A percentile compares a stretch with the other conserved stretches of the same genome.
These are phyloP conservation scores for Pleurotus giganteus DNA, from an alignment of 768 basidiomycete genomes.

Conservation along the genomic window DNA sequence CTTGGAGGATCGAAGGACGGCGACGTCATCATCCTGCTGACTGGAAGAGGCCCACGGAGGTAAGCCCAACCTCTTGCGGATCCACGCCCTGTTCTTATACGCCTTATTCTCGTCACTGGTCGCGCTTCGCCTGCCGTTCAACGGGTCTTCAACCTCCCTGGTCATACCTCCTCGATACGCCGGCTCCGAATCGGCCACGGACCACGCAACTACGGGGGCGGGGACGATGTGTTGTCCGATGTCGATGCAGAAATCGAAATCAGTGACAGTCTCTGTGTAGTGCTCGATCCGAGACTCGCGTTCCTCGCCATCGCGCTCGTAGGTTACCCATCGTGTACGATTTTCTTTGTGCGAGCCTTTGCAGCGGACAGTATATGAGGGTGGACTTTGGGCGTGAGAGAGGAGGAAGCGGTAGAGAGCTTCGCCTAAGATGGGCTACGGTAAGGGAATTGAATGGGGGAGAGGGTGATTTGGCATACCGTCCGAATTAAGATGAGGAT, in stretches of 20 bases:
- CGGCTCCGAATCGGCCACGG: constrained; percentile 59
- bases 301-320: constrained; percentile 31
- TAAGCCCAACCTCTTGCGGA: constrained; percentile 46
- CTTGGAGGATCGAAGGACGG: constrained; percentile 50
- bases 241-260: constrained; percentile 71
- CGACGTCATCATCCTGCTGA: constrained; percentile 16
- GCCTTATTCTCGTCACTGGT: constrained; percentile 39
- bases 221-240: constrained; percentile 39
- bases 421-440: constrained; percentile 33
- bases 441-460: no score
- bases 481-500: constrained; percentile 64
- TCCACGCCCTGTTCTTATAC: constrained; percentile 40
- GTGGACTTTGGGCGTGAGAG: constrained; percentile 45
- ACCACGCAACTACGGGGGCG: constrained; percentile 47
- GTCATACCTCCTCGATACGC: constrained; percentile 65
- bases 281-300: constrained; percentile 37
- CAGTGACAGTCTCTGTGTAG: constrained; percentile 58
- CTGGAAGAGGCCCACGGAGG: constrained; percentile 39
- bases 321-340: constrained; percentile 44
- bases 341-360: constrained; percentile 58
- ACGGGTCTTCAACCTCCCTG: constrained; percentile 45
- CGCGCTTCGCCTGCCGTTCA: constrained; percentile 34
- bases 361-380: constrained; percentile 44
- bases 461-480: constrained; percentile 27
- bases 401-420: constrained; percentile 75